Evolutionary conservation across 2,329 filamentous ascomycete genomes (phyloP).

Genomic region (Fusarium tricinctum): DNA sequence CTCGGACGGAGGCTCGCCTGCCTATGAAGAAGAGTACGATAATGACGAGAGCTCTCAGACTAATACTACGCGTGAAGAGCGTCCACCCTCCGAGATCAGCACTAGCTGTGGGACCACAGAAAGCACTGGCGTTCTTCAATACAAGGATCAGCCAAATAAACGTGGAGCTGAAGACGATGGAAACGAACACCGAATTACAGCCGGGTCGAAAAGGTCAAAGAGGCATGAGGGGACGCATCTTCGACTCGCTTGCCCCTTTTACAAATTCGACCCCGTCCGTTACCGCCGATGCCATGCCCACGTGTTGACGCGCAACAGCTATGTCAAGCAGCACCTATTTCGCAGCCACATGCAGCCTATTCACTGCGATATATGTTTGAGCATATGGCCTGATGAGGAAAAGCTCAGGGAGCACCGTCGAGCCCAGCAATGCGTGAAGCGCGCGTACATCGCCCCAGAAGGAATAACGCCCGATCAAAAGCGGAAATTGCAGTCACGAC

Average conservation of each 20-base stretch:
- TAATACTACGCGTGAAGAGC: too few relatives aligned
- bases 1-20: too few relatives aligned
- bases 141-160: not conserved
- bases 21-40: not conserved
- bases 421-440: constrained; percentile 8
- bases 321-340: constrained; percentile 10
- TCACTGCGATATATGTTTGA: constrained; percentile 7
- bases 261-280: not conserved
- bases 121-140: not conserved
- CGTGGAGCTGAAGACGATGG: not conserved
- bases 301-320: constrained; percentile 3
- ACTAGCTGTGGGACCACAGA: fast-evolving
- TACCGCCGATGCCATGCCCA: constrained; percentile 2
- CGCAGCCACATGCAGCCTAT: constrained; percentile 14
- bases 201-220: not conserved
- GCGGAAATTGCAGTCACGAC: not conserved
- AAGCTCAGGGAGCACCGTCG: constrained; percentile 1
- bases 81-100: too few relatives aligned
- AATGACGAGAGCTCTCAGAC: not conserved
- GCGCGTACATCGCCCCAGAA: constrained; percentile 1
- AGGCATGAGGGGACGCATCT: not conserved
- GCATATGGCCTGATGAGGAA: not conserved
- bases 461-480: constrained; percentile 4
- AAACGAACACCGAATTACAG: not conserved
- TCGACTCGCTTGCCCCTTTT: constrained; percentile 9